Percentiles rank a stretch among this genome's conserved stretches.
Evolutionary conservation across 441 rosid genomes (phyloP).

Genomic region (Populus hybrid): DNA sequence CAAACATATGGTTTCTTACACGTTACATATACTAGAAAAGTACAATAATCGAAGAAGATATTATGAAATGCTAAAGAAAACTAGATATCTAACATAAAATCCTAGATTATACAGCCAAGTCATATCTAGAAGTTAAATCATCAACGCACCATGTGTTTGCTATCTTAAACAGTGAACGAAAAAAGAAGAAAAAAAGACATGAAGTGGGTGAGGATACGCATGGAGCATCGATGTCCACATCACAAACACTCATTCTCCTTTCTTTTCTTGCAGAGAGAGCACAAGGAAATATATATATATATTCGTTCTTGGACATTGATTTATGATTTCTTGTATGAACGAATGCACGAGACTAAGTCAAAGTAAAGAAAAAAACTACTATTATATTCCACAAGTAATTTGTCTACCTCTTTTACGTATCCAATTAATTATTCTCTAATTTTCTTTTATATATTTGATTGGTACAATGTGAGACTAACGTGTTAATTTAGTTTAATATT

Average conservation of each 20-base stretch:
- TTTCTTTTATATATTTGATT: not conserved
- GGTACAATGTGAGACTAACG: not conserved
- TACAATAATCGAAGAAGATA: no score
- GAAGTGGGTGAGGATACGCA: not conserved
- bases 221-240: not conserved
- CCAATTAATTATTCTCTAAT: not conserved
- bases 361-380: not conserved
- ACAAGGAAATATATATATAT: not conserved
- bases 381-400: not conserved
- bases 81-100: no score
- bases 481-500: no score
- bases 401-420: not conserved
- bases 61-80: no score
- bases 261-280: not conserved
- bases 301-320: not conserved
- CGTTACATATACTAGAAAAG: no score
- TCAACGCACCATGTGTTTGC: not conserved
- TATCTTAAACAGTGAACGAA: not conserved
- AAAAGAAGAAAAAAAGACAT: not conserved
- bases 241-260: not conserved
- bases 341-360: not conserved
- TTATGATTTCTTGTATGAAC: not conserved
- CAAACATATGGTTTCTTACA: no score
- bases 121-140: no score
- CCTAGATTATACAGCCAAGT: no score